Evolutionary conservation across 305 asterid species (phyloP).

Genomic region (Andrographis paniculata): DNA sequence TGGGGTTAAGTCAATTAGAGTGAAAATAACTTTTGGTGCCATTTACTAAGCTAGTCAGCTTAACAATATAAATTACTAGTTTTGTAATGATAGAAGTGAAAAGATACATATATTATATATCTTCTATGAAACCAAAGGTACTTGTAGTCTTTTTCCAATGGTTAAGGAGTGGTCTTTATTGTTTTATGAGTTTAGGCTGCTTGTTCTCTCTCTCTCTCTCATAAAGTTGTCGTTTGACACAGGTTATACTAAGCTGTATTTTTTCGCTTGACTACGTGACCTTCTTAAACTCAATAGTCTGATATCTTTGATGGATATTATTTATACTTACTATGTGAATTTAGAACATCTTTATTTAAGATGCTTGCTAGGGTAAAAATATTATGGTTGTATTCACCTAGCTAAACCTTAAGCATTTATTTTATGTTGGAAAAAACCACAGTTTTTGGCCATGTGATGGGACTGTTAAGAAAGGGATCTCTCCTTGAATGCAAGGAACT

Average conservation of each 20-base stretch:
- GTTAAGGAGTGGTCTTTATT: too few relatives aligned
- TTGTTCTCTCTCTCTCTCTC: too few relatives aligned
- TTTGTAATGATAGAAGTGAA: too few relatives aligned
- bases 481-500: neutral
- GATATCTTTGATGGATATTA: too few relatives aligned
- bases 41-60: neutral
- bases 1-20: neutral
- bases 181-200: too few relatives aligned
- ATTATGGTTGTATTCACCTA: too few relatives aligned
- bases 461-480: neutral
- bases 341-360: neutral
- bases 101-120: too few relatives aligned
- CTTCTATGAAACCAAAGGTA: too few relatives aligned
- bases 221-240: too few relatives aligned
- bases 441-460: neutral
- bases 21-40: neutral
- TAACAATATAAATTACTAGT: too few relatives aligned
- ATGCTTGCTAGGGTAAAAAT: neutral
- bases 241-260: too few relatives aligned
- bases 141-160: too few relatives aligned
- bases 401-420: neutral
- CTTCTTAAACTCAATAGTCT: neutral
- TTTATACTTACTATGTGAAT: neutral
- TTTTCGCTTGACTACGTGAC: neutral
- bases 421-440: neutral